Evolutionary conservation across 129 eudicot species (phyloP), one percentile per base, ranked within the genome.

Genomic region (Calendula officinalis): DNA sequence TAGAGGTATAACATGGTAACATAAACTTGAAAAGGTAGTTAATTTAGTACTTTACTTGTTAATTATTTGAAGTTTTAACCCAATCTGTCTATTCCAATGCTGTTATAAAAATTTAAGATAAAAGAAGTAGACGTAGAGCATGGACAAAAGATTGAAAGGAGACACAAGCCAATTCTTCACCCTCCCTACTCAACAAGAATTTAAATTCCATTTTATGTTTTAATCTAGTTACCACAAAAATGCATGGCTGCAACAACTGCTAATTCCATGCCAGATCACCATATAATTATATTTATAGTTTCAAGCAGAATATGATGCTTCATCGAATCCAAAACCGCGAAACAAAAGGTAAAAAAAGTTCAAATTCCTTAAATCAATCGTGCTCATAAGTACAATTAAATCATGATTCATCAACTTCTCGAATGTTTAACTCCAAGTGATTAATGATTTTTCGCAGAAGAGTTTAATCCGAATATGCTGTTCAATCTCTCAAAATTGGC

Each of bases 121-220:
- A 50, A 50, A 59, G 5, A 48, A 60, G 52, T 62, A 71, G 71
- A 72, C 77, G 51, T 72, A 64, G 71, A 72, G 4, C 66, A 64
- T 72, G 70, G 60, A 64, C 71, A 10, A 72, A 54, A 72, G 1
- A 22, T 22, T 22, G 30, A 22, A 22, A 22, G 30, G 52, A 44
- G 77, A 72, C 77, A 64, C 52, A 45, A 38, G 35, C 9, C 62
- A 44, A 44, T 8, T 13, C n/a, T 53, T 38, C 52, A 62, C 77
- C 64, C 43, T 62, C 62, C 34, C 61, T 39, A 3, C 7, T 12
- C 42, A 11, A 7, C 17, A 32, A 15, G 33, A 39, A 59, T 37
- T 16, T 51, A 1, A 60, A 60, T 60, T 16, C 4, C 12, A 9
- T 6, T 61, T 9, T 17, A 8, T 39, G 17, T 62, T 47, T 15